phyloP scores from a whole-genome alignment of 2,329 filamentous ascomycete species.

The Didymella pomorum region DNA sequence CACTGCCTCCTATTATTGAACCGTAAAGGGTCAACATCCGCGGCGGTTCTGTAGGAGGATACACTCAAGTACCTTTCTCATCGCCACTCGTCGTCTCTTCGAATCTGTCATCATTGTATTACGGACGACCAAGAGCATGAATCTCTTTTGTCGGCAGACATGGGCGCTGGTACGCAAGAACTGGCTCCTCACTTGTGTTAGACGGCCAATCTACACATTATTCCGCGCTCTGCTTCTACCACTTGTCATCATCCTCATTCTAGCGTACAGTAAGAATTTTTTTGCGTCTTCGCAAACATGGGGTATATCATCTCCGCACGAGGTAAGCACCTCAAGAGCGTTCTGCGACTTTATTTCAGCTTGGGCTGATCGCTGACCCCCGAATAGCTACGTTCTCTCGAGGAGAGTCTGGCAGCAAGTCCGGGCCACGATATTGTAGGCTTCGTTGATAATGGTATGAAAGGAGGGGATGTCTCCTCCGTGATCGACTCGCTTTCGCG shows the following conservation, averaged over 20 bases:
- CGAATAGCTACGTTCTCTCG: conserved; percentile 29
- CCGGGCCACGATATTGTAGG: conserved; percentile 29
- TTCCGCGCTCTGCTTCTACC: conserved; percentile 37
- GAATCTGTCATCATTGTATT: neutral
- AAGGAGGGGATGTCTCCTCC: conserved; percentile 26
- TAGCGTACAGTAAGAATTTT: conserved; percentile 36
- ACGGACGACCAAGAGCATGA: conserved; percentile 16
- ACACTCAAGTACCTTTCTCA: neutral
- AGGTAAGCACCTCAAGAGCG: conserved; percentile 22
- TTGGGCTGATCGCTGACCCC: neutral
- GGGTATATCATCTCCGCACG: conserved; percentile 33
- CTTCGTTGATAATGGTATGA: conserved; percentile 39
- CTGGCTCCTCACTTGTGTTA: conserved; percentile 33
- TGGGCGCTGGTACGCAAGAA: conserved; percentile 40
- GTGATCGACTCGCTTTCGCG: conserved; percentile 33
- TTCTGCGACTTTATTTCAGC: neutral
- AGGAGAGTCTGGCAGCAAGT: conserved; percentile 27
- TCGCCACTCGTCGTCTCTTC: neutral
- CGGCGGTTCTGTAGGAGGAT: neutral
- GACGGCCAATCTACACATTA: conserved; percentile 32
- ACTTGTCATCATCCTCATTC: conserved; percentile 31
- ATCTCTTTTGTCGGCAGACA: conserved; percentile 31
- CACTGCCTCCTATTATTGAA: neutral
- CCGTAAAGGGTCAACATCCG: neutral
- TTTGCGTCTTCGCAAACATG: conserved; percentile 31